Conservation (phyloP, 495 filamentous ascomycete genomes). For the Wilcoxina mikolae region DNA sequence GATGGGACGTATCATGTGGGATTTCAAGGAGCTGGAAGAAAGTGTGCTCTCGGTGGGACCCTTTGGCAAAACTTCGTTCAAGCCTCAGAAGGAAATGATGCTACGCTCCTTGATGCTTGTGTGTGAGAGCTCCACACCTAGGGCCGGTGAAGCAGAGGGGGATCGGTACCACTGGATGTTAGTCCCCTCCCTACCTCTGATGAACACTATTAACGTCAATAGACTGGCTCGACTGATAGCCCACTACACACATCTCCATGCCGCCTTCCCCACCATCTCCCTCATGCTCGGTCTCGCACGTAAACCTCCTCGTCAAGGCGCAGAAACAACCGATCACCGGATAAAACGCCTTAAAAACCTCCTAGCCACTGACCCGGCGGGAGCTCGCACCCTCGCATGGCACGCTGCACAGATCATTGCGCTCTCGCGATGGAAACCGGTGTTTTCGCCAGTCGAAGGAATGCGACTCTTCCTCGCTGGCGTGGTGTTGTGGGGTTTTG, state of each 20-base stretch:
- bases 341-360: slow-evolving; percentile 13
- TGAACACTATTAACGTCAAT: slow-evolving; percentile 13
- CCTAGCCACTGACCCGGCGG: slow-evolving; percentile 21
- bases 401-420: slow-evolving; percentile 29
- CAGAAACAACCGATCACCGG: slow-evolving; percentile 14
- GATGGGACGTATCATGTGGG: slow-evolving; percentile 29
- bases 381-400: slow-evolving; percentile 26
- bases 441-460: slow-evolving; percentile 25
- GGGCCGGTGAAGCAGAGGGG: slow-evolving; percentile 18
- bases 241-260: slow-evolving; percentile 28
- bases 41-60: slow-evolving; percentile 12
- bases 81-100: slow-evolving; percentile 25
- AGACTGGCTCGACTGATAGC: slow-evolving; percentile 26
- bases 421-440: slow-evolving; percentile 26
- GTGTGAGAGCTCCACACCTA: slow-evolving; percentile 18
- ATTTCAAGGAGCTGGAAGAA: slow-evolving; percentile 30
- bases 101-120: slow-evolving; percentile 18
- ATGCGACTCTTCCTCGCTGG: slow-evolving; percentile 28
- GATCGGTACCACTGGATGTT: slow-evolving; percentile 25
- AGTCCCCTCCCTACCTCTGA: slow-evolving; percentile 4
- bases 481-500: slow-evolving; percentile 29
- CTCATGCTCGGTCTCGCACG: slow-evolving; percentile 28
- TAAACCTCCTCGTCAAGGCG: slow-evolving; percentile 14
- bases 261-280: slow-evolving; percentile 26
- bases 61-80: slow-evolving; percentile 5